Percentiles rank a stretch among this genome's conserved stretches.
phyloP scores from a whole-genome alignment of 2,329 filamentous ascomycete species.

The Stachybotrys chlorohalonatus region DNA sequence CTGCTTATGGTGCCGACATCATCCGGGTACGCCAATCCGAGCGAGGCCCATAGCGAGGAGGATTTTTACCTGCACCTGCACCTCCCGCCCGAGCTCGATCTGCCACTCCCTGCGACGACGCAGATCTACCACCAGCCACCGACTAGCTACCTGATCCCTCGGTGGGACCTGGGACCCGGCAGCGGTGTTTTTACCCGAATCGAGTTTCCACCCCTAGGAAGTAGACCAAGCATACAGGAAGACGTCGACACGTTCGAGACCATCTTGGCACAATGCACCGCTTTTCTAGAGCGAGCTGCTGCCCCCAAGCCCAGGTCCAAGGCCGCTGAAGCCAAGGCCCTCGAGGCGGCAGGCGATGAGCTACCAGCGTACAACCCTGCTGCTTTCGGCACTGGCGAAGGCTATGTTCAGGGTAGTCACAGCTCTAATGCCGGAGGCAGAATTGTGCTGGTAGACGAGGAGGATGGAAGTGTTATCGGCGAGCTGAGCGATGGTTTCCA shows the following conservation, averaged over 20 bases:
- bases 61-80: slow-evolving; percentile 97
- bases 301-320: slow-evolving; percentile 38
- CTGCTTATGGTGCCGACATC: slow-evolving; percentile 93
- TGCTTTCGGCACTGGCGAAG: slow-evolving; percentile 71
- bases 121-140: slow-evolving; percentile 97
- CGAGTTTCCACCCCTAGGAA: slow-evolving; percentile 72
- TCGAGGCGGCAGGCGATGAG: slow-evolving; percentile 31
- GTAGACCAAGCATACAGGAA: slow-evolving; percentile 69
- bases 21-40: slow-evolving; percentile 53
- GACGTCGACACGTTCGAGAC: slow-evolving; percentile 96
- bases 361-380: slow-evolving; percentile 69
- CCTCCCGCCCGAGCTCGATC: slow-evolving; percentile 85
- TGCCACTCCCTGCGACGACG: slow-evolving; percentile 87
- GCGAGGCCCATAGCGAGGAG: slow-evolving; percentile 55
- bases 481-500: slow-evolving; percentile 78
- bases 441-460: slow-evolving; percentile 90
- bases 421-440: slow-evolving; percentile 50
- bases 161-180: slow-evolving; percentile 86
- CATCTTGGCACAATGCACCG: slow-evolving; percentile 94
- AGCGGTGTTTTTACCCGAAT: slow-evolving; percentile 88
- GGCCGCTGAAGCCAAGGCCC: slow-evolving; percentile 27
- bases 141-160: slow-evolving; percentile 84
- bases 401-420: slow-evolving; percentile 56
- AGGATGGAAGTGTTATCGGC: slow-evolving; percentile 90
- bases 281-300: slow-evolving; percentile 78